Evolutionary conservation across 352 stramenopile genomes (phyloP).

Genomic region (Globisporangium solare): DNA sequence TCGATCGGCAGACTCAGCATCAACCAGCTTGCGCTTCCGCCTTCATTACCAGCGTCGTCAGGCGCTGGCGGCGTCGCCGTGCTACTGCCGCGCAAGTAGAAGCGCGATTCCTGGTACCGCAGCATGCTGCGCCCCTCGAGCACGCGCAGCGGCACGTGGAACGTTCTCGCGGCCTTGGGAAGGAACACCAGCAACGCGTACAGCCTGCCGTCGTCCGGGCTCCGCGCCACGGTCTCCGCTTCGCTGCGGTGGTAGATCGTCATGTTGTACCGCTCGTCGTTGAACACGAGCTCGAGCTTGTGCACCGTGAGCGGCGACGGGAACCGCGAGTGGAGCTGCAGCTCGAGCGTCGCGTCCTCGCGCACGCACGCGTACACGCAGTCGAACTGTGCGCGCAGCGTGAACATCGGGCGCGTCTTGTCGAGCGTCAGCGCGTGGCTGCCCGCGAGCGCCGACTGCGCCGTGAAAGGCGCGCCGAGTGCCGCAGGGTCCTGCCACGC

Average conservation of each 20-base stretch:
- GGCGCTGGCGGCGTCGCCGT: slow-evolving; percentile 4
- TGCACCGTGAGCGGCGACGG: slow-evolving; percentile 44
- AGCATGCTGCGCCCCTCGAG: slow-evolving; percentile 50
- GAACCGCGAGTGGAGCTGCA: slow-evolving; percentile 56
- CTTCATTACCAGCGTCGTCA: too few species aligned
- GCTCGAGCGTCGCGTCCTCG: slow-evolving; percentile 47
- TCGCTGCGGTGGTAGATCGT: slow-evolving; percentile 39
- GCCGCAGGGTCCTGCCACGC: slow-evolving; percentile 50
- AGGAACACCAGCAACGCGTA: slow-evolving; percentile 48
- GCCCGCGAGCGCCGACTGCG: slow-evolving; percentile 30
- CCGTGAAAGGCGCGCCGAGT: slow-evolving; percentile 35
- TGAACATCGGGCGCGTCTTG: slow-evolving; percentile 44
- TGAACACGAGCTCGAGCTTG: slow-evolving; percentile 72
- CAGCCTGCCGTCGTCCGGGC: slow-evolving; percentile 31
- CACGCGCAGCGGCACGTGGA: slow-evolving; percentile 48
- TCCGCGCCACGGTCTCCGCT: slow-evolving; percentile 1
- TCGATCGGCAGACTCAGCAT: slow-evolving; percentile 62
- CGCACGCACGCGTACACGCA: slow-evolving; percentile 61
- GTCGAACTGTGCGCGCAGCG: slow-evolving; percentile 52
- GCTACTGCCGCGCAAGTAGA: slow-evolving; percentile 44
- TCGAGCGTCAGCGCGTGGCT: slow-evolving; percentile 50
- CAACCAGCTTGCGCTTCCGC: slow-evolving; percentile 30
- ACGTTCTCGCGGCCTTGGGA: slow-evolving; percentile 26
- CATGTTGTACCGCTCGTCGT: slow-evolving; percentile 69
- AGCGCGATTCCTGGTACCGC: slow-evolving; percentile 57